A percentile compares a stretch with the other conserved stretches of the same genome.
These are phyloP conservation scores for Halophytophthora polymorphica DNA, from an alignment of 352 stramenopile genomes.

Conservation along the genomic window DNA sequence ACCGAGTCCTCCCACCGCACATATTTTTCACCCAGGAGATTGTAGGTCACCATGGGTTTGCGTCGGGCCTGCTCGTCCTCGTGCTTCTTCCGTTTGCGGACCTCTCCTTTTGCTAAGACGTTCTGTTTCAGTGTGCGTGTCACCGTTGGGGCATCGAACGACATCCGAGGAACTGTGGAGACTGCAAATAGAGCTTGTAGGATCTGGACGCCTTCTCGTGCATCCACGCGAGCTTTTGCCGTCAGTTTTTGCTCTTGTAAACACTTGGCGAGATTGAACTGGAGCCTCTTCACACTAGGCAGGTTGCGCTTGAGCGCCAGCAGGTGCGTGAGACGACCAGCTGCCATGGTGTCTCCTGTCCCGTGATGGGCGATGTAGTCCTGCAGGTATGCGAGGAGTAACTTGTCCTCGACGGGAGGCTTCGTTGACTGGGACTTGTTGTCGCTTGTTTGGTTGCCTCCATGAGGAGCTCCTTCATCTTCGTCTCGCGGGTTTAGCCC, in stretches of 20 bases:
- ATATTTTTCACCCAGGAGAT: constrained; percentile 62
- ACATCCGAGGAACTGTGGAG: constrained; percentile 1
- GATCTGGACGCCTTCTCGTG: constrained; percentile 24
- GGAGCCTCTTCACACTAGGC: constrained; percentile 20
- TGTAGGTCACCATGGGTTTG: constrained; percentile 57
- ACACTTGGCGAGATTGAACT: constrained; percentile 32
- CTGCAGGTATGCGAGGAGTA: constrained; percentile 32
- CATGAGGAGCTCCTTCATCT: neutral
- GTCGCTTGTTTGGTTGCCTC: neutral
- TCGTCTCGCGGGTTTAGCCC: constrained; percentile 4
- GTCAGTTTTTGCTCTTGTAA: constrained; percentile 28
- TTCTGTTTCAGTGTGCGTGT: constrained; percentile 5
- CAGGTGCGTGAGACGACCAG: constrained; percentile 35
- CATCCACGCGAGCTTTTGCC: constrained; percentile 21
- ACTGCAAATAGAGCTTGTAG: constrained; percentile 17
- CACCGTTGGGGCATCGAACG: constrained; percentile 17
- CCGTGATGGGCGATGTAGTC: constrained; percentile 39
- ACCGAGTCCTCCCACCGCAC: constrained; percentile 41
- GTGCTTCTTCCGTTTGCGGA: constrained; percentile 16
- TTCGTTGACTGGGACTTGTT: constrained; percentile 1
- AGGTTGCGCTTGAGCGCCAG: constrained; percentile 35
- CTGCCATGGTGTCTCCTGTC: constrained; percentile 34
- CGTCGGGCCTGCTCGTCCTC: constrained; percentile 22
- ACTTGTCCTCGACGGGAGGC: constrained; percentile 21
- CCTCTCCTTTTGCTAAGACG: constrained; percentile 8